Conservation (phyloP, 2,329 filamentous ascomycete species). For the Grosmannia huntii region DNA sequence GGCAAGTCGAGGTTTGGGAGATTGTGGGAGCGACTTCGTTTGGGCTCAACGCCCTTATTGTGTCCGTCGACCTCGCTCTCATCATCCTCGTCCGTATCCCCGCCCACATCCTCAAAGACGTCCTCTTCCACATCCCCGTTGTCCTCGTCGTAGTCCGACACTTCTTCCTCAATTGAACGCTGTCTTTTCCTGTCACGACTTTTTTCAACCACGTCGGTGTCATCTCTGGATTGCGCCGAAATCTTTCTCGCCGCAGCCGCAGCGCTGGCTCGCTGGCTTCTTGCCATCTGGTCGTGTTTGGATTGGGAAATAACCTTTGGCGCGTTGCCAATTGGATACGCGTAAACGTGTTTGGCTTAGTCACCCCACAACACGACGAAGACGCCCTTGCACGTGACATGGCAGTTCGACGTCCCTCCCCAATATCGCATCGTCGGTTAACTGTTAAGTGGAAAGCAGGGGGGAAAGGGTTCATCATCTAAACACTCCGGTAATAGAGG, state of each 20-base stretch:
- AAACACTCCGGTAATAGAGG: too few species aligned
- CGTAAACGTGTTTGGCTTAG: too few species aligned
- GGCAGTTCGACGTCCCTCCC: too few species aligned
- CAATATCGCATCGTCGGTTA: too few species aligned
- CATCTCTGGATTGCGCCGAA: background rate
- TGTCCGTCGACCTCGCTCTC: background rate
- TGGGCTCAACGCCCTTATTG: background rate
- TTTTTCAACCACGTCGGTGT: background rate
- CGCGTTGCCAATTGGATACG: too few species aligned
- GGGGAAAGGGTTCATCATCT: too few species aligned
- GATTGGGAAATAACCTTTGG: too few species aligned
- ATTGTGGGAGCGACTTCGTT: background rate
- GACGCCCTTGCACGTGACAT: too few species aligned
- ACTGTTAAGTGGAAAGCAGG: too few species aligned
- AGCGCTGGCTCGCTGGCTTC: conserved; percentile 6
- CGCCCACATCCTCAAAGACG: background rate
- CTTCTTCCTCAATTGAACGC: background rate
- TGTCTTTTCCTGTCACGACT: background rate
- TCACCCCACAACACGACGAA: too few species aligned
- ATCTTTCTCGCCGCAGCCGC: conserved; percentile 5
- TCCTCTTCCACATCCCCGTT: background rate
- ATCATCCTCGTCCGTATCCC: background rate
- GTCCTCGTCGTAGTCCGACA: background rate
- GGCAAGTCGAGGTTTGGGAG: background rate
- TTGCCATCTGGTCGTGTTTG: background rate